Evolutionary conservation across 306 rosid species (phyloP).

Genomic region (Prunus salicina): DNA sequence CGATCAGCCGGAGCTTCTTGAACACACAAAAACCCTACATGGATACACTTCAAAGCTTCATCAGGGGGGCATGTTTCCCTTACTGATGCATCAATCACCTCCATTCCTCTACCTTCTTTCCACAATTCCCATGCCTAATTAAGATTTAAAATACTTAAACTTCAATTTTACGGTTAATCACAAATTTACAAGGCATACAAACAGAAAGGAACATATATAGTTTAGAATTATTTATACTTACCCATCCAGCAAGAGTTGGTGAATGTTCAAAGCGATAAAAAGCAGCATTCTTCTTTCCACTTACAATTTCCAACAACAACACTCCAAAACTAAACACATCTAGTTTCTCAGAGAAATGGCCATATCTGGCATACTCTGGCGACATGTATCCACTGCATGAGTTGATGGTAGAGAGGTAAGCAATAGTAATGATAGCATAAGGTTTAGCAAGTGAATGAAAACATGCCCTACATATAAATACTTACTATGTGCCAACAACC

Average conservation of each 20-base stretch:
- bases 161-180: neutral
- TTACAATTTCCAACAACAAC: constrained; percentile 4
- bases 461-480: neutral
- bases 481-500: constrained; percentile 33
- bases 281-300: constrained; percentile 15
- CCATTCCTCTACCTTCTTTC: constrained; percentile 31
- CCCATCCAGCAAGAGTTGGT: constrained; percentile 6
- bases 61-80: constrained; percentile 2
- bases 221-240: neutral
- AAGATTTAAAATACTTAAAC: neutral
- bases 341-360: constrained; percentile 4
- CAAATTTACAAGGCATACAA: too few species aligned
- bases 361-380: constrained; percentile 18
- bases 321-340: constrained; percentile 18
- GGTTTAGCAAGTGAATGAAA: neutral
- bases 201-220: neutral
- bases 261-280: constrained; percentile 10
- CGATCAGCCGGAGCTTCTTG: constrained; percentile 21
- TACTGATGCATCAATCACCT: neutral
- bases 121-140: constrained; percentile 16
- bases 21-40: constrained; percentile 17
- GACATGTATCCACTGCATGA: constrained; percentile 21
- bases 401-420: neutral
- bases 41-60: constrained; percentile 18
- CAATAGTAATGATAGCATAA: neutral